Conservation (phyloP, 2,329 filamentous ascomycete species). For the Colletotrichum cereale region DNA sequence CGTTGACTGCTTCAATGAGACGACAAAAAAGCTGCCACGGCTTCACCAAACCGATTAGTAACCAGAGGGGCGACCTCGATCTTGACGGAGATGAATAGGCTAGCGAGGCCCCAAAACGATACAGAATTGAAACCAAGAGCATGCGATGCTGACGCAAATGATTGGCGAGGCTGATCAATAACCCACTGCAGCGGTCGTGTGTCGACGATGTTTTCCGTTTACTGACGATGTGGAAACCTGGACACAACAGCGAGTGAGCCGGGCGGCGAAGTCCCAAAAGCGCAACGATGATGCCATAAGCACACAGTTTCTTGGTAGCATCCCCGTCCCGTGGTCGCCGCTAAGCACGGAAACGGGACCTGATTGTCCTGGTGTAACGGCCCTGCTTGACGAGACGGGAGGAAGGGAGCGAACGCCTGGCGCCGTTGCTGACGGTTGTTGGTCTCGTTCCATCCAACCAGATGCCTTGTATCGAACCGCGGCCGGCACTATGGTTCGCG, state of each 20-base stretch:
- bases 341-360: conserved; percentile 24
- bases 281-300: conserved; percentile 30
- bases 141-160: neutral
- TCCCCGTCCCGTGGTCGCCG: conserved; percentile 27
- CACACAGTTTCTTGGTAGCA: conserved; percentile 23
- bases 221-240: neutral
- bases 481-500: neutral
- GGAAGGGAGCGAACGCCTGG: neutral
- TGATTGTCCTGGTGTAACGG: conserved; percentile 34
- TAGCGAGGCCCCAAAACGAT: neutral
- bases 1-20: neutral
- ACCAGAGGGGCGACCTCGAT: neutral
- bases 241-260: conserved; percentile 15
- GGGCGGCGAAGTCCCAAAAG: neutral
- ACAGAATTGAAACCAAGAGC: neutral
- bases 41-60: neutral
- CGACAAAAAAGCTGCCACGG: neutral
- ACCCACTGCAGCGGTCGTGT: neutral
- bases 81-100: neutral
- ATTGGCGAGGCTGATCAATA: neutral
- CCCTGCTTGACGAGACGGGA: neutral
- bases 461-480: neutral
- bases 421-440: neutral
- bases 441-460: conserved; percentile 9
- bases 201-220: neutral